Evolutionary conservation across 768 basidiomycete genomes (phyloP).

Genomic region (Boletus reticulatus): DNA sequence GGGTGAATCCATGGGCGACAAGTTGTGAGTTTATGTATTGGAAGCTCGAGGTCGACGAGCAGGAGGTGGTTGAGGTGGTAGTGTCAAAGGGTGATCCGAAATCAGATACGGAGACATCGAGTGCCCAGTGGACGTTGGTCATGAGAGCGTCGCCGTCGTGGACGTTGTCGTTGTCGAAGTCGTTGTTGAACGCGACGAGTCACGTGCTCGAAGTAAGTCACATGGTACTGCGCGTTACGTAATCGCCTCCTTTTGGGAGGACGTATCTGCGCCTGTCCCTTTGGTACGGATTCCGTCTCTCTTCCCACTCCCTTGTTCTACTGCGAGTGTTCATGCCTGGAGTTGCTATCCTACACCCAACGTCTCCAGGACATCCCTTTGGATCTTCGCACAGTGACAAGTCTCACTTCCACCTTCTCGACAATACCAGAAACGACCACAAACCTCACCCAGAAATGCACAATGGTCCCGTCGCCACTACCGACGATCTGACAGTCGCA

Average conservation of each 20-base stretch:
- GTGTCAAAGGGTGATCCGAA: slow-evolving; percentile 45
- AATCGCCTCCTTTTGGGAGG: slow-evolving; percentile 8
- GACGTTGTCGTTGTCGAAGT: slow-evolving; percentile 9
- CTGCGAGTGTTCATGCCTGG: slow-evolving; percentile 39
- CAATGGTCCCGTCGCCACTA: slow-evolving; percentile 32
- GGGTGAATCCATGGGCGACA: slow-evolving; percentile 74
- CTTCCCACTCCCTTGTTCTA: background rate
- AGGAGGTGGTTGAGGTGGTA: slow-evolving; percentile 45
- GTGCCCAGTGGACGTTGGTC: slow-evolving; percentile 49
- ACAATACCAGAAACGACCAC: slow-evolving; percentile 16
- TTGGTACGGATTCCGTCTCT: background rate
- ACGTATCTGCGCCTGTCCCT: slow-evolving; percentile 12
- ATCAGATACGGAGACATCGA: slow-evolving; percentile 41
- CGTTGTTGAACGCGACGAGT: slow-evolving; percentile 27
- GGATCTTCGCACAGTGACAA: slow-evolving; percentile 30
- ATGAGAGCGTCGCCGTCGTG: slow-evolving; percentile 13
- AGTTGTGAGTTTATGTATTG: slow-evolving; percentile 84
- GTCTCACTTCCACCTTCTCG: slow-evolving; percentile 8
- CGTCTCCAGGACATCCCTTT: slow-evolving; percentile 30
- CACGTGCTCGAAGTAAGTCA: slow-evolving; percentile 22
- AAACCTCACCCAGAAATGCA: slow-evolving; percentile 34
- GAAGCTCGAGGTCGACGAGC: slow-evolving; percentile 55
- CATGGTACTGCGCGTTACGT: slow-evolving; percentile 27
- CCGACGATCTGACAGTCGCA: slow-evolving; percentile 36
- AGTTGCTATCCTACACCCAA: slow-evolving; percentile 40